phyloP scores from a whole-genome alignment of 169 alveolate species.

The Plasmodium fragile region DNA sequence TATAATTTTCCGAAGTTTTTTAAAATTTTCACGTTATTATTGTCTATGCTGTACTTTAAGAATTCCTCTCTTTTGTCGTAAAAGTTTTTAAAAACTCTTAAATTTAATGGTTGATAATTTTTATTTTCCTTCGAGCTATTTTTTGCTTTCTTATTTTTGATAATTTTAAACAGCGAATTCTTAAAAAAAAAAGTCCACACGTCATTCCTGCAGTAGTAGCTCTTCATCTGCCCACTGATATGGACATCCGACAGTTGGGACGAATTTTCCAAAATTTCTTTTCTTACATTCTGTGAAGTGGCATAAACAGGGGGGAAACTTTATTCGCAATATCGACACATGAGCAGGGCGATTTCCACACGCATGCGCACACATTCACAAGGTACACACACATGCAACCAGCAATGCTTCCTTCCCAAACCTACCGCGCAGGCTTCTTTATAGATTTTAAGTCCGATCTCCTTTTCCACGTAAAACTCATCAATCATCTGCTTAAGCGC shows the following conservation, averaged over 20 bases:
- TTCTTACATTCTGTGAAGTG: constrained; percentile 46
- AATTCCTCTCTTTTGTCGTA: constrained; percentile 57
- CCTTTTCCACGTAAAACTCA: constrained; percentile 68
- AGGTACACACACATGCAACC: background rate
- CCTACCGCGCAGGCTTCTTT: constrained; percentile 67
- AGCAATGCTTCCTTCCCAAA: background rate
- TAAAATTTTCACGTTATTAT: constrained; percentile 61
- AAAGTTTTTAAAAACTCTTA: constrained; percentile 55
- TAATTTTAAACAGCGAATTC: constrained; percentile 62
- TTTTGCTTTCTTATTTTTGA: constrained; percentile 46
- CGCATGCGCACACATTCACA: background rate
- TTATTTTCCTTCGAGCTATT: constrained; percentile 44
- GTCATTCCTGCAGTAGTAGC: constrained; percentile 68
- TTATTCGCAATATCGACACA: no score
- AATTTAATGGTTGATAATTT: constrained; percentile 63
- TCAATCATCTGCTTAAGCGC: constrained; percentile 75
- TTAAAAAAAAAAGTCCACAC: constrained; percentile 70
- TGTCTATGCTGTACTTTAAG: constrained; percentile 54
- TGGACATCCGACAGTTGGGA: constrained; percentile 54
- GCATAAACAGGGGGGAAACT: background rate
- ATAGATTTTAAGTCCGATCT: constrained; percentile 55
- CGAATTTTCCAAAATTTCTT: constrained; percentile 65
- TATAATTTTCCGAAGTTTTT: constrained; percentile 52
- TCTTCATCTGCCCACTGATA: constrained; percentile 56
- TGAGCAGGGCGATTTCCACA: background rate